Conservation (phyloP, 768 basidiomycete genomes). For the Boletellus sp. region DNA sequence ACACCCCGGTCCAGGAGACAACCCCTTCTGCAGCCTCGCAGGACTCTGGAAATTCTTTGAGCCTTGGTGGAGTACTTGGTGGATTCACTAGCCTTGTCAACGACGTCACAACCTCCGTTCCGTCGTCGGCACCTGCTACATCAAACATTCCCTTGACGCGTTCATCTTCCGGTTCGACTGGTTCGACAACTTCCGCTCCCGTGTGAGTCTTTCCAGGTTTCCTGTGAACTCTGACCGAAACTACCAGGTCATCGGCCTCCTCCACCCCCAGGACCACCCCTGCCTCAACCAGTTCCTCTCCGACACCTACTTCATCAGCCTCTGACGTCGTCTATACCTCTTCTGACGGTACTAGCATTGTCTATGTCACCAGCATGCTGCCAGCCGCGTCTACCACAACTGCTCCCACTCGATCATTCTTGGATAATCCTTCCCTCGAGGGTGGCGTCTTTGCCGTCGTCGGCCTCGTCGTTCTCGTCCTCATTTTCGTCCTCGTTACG, state of each 20-base stretch:
- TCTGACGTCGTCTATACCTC: constrained; percentile 17
- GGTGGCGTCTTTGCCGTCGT: constrained; percentile 54
- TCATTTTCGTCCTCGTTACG: constrained; percentile 43
- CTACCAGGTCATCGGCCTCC: constrained; percentile 10
- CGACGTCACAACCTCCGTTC: constrained; percentile 3
- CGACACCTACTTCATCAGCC: constrained; percentile 12
- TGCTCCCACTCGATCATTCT: constrained; percentile 40
- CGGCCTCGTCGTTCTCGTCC: constrained; percentile 45
- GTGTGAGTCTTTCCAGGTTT: constrained; percentile 19
- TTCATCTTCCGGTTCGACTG: constrained; percentile 25
- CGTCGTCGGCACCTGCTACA: constrained; percentile 21
- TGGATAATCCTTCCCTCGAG: constrained; percentile 63
- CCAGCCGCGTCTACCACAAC: constrained; percentile 24
- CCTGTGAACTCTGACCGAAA: neutral
- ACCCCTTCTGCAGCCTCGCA: constrained; percentile 2
- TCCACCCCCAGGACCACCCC: constrained; percentile 10
- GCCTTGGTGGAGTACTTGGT: constrained; percentile 9
- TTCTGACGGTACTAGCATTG: constrained; percentile 23
- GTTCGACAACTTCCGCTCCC: constrained; percentile 20
- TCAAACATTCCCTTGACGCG: constrained; percentile 18
- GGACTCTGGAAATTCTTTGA: neutral
- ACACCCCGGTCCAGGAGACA: neutral
- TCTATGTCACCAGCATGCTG: constrained; percentile 32
- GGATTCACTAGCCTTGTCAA: constrained; percentile 14
- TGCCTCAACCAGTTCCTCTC: constrained; percentile 4